phyloP scores from a whole-genome alignment of 495 filamentous ascomycete genomes.

The Evernia prunastri region DNA sequence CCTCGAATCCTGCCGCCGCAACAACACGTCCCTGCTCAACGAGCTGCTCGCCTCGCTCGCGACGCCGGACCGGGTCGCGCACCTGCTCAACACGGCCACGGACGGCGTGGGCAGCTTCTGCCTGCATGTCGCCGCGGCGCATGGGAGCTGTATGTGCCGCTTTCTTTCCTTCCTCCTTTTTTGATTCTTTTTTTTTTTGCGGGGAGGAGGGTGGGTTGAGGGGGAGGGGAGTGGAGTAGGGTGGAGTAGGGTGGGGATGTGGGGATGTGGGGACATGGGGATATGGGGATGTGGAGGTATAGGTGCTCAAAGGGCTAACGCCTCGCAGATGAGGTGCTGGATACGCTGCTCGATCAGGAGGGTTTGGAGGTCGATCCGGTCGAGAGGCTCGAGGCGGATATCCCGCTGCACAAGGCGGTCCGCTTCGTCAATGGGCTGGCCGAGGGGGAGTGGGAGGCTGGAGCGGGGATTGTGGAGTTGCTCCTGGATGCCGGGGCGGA shows the following conservation, averaged over 20 bases:
- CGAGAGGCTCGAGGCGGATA: slow-evolving; percentile 75
- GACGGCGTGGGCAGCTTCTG: slow-evolving; percentile 81
- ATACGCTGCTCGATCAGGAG: slow-evolving; percentile 86
- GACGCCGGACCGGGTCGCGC: slow-evolving; percentile 52
- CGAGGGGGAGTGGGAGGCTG: slow-evolving; percentile 17
- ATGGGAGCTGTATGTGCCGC: slow-evolving; percentile 69
- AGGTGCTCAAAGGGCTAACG: no score
- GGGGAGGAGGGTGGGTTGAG: neutral
- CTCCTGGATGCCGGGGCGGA: slow-evolving; percentile 90
- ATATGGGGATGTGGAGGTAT: no score
- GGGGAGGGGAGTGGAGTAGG: no score
- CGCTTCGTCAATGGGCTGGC: slow-evolving; percentile 63
- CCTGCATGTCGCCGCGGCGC: slow-evolving; percentile 79
- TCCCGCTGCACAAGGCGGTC: slow-evolving; percentile 82
- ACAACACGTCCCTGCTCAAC: slow-evolving; percentile 78
- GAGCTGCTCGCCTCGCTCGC: slow-evolving; percentile 43
- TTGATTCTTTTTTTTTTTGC: neutral
- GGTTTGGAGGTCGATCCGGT: slow-evolving; percentile 90
- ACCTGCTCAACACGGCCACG: slow-evolving; percentile 73
- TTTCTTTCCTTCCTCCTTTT: neutral
- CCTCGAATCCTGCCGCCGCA: slow-evolving; percentile 86
- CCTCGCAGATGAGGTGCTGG: slow-evolving; percentile 85
- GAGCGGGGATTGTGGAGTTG: slow-evolving; percentile 53
- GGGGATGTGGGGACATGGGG: no score
- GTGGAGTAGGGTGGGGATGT: neutral